These are phyloP conservation scores for Saprolegnia diclina DNA, from an alignment of 352 stramenopile genomes.

Conservation along the genomic window DNA sequence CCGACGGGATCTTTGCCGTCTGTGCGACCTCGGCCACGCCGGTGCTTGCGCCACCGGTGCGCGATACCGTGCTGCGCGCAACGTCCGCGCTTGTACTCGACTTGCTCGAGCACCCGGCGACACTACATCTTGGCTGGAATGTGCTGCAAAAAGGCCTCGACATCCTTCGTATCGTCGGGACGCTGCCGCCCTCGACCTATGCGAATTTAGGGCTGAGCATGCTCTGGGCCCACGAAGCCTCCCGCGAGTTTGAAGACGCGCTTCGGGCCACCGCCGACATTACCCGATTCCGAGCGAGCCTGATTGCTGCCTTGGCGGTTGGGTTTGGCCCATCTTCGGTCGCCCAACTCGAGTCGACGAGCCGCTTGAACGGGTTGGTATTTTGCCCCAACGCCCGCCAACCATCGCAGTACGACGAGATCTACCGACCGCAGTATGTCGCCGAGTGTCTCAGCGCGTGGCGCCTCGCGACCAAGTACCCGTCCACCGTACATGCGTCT, in stretches of 20 bases:
- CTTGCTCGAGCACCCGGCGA: neutral
- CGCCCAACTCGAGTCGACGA: neutral
- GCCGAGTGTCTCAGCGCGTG: conserved; percentile 2
- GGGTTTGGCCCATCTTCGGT: neutral
- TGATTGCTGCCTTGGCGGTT: neutral
- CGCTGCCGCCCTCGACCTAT: conserved; percentile 4
- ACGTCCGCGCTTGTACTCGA: neutral
- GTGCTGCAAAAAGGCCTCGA: conserved; percentile 9
- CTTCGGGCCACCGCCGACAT: neutral
- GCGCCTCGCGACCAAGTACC: neutral
- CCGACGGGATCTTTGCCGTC: neutral
- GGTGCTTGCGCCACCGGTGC: neutral
- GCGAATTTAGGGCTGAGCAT: conserved; percentile 4
- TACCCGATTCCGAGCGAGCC: conserved; percentile 2
- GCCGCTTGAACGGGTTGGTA: conserved; percentile 13
- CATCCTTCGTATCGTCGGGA: neutral
- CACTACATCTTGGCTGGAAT: conserved; percentile 2
- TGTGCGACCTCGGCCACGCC: neutral
- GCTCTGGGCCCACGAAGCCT: conserved; percentile 20
- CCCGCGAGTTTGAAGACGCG: conserved; percentile 22
- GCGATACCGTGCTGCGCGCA: neutral
- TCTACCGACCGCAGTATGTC: conserved; percentile 16
- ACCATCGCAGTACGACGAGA: conserved; percentile 16
- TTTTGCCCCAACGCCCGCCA: conserved; percentile 11
- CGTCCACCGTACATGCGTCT: neutral